Evolutionary conservation across 176 grass and related monocot species (phyloP), one percentile per base, ranked within the genome.

Genomic region (barley (Hordeum vulgare)): DNA sequence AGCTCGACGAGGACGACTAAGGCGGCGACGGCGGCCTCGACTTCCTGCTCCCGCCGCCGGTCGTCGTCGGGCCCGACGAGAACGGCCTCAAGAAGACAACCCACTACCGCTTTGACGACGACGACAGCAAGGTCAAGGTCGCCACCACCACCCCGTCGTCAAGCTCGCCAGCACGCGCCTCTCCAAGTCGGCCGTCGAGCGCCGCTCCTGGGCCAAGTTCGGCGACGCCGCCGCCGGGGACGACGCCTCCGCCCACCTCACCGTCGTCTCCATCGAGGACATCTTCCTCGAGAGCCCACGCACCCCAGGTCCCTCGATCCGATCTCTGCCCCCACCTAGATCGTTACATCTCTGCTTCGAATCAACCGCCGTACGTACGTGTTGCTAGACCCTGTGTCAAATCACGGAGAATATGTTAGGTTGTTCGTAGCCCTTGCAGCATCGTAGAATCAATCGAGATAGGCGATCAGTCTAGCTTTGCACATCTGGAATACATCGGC

Each of bases 71-170:
- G 3, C 94, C 92, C 42, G 94, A 97, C 77, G 94, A 76, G 81
- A 83, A 89, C 89, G 94, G 94, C 14, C 9, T 92, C 69, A 92
- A 92, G 92, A 90, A 73, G 81, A 88, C 78, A 18, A 85, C 88
- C 33, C 92, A 93, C 84, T 97, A 94, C 70, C 67, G 86, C 25
- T 93, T 97, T 76, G 92, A 97, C 66, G 95, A 97, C 18, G 86
- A 92, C 2, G 88, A 86, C 26, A 97, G 92, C 81, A 91, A 91
- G 84, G 90, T 97, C 33, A 86, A 88, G 86, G 90, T 97, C n/a
- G 90, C 88, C 41, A 97, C 90, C 53, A 94, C 92, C 67, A 92
- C 88, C 17, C 92, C 47, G 92, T 94, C 72, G 85, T 39, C 23
- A 71, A 25, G 68, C 68, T 71, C 68, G 68, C 68, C n/a, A 11